Evolutionary conservation across 1,139 yeast species (phyloP).

Genomic region (Nakaseomyces bracarensis): DNA sequence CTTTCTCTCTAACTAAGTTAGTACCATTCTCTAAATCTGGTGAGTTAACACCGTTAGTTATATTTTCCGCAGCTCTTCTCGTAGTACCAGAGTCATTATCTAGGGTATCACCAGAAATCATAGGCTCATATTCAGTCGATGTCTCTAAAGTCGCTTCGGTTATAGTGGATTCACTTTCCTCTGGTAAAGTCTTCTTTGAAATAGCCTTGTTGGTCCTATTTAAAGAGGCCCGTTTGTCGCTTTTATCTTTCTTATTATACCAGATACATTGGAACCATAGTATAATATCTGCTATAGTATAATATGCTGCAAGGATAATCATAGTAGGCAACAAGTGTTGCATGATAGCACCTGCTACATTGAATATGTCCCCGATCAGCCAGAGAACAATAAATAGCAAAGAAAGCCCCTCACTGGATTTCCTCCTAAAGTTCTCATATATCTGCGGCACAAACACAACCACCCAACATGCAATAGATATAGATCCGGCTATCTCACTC

Average conservation of each 20-base stretch:
- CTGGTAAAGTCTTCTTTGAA: neutral
- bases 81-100: neutral
- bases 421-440: slow-evolving; percentile 78
- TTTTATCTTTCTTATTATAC: slow-evolving; percentile 40
- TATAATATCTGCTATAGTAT: slow-evolving; percentile 82
- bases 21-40: neutral
- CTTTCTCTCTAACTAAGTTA: neutral
- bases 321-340: slow-evolving; percentile 90
- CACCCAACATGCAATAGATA: slow-evolving; percentile 95
- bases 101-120: neutral
- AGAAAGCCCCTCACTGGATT: slow-evolving; percentile 81
- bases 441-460: slow-evolving; percentile 96
- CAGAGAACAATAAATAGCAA: slow-evolving; percentile 74
- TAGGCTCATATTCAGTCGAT: neutral
- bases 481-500: slow-evolving; percentile 83
- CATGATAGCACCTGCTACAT: slow-evolving; percentile 76
- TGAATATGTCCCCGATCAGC: slow-evolving; percentile 85
- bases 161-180: neutral
- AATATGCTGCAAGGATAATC: slow-evolving; percentile 83
- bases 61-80: neutral
- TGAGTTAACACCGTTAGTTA: neutral
- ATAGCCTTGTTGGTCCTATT: neutral
- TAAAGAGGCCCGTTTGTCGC: slow-evolving; percentile 25
- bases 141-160: neutral
- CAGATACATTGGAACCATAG: slow-evolving; percentile 71